These are phyloP conservation scores for Chalciporus pseudorubinellus DNA, from an alignment of 768 basidiomycete genomes.

Conservation along the genomic window DNA sequence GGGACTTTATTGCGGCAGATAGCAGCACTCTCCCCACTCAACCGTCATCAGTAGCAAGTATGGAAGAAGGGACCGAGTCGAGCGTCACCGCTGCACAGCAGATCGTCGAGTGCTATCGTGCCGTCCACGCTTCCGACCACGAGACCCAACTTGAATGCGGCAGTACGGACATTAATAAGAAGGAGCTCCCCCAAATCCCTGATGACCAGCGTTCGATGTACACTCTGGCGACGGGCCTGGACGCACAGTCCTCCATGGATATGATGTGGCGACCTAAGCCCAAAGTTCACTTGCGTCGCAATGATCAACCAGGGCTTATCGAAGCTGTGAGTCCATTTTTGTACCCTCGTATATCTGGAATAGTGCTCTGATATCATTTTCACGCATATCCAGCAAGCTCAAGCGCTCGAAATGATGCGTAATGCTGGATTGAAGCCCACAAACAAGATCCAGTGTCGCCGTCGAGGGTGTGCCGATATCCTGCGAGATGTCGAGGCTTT, in stretches of 20 bases:
- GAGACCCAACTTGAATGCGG: neutral
- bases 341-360: neutral
- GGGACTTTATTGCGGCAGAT: conserved; percentile 10
- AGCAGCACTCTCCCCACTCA: neutral
- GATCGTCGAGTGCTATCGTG: conserved; percentile 19
- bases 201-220: conserved; percentile 28
- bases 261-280: conserved; percentile 33
- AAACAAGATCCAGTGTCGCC: conserved; percentile 41
- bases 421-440: conserved; percentile 27
- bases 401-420: conserved; percentile 28
- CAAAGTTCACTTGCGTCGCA: conserved; percentile 35
- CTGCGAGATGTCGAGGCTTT: conserved; percentile 43
- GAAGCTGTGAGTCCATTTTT: conserved; percentile 37
- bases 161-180: conserved; percentile 10
- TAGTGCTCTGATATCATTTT: neutral
- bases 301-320: conserved; percentile 36
- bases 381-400: conserved; percentile 16
- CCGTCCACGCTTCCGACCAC: conserved; percentile 4
- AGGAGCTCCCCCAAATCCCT: conserved; percentile 16
- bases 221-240: conserved; percentile 16
- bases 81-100: conserved; percentile 23
- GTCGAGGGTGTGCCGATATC: conserved; percentile 44
- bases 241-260: conserved; percentile 22
- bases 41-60: neutral
- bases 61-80: conserved; percentile 5